Evolutionary conservation across 2,329 filamentous ascomycete species (phyloP).

Genomic region (Chalara sp.): DNA sequence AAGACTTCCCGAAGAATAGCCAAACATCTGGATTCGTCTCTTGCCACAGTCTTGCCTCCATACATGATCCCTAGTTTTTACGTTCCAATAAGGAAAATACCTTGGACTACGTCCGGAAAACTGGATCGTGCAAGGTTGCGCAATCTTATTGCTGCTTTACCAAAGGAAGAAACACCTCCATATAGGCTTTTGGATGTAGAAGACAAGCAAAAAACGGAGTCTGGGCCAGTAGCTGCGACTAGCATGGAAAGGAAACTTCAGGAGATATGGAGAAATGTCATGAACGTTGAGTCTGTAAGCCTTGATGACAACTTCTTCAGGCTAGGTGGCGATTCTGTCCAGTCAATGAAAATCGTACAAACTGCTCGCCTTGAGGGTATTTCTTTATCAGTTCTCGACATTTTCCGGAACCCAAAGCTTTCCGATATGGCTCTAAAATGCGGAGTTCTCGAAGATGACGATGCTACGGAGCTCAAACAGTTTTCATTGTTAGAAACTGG

Average conservation of each 20-base stretch:
- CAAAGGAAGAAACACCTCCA: too few species aligned
- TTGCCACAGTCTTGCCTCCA: too few species aligned
- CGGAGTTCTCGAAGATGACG: conserved; percentile 5
- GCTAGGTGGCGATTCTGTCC: conserved; percentile 27
- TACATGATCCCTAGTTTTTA: too few species aligned
- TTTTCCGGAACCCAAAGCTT: conserved; percentile 34
- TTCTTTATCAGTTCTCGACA: conserved; percentile 31
- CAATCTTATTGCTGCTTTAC: too few species aligned
- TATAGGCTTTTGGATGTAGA: too few species aligned
- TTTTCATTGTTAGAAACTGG: conserved; percentile 9
- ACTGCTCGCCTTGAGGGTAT: conserved; percentile 19
- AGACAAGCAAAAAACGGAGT: background rate
- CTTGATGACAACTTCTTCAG: conserved; percentile 30
- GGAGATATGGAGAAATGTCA: background rate
- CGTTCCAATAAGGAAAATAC: too few species aligned
- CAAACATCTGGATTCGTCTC: too few species aligned
- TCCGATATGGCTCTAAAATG: conserved; percentile 33
- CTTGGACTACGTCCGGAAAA: too few species aligned
- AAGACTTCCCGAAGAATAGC: too few species aligned
- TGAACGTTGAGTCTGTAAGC: background rate
- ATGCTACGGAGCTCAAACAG: too few species aligned
- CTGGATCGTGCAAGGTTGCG: too few species aligned
- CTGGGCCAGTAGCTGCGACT: background rate
- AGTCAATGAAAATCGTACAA: conserved; percentile 37
- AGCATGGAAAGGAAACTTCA: background rate